Evolutionary conservation across 2,329 filamentous ascomycete species (phyloP), one percentile per base, ranked within the genome.

Genomic region (Aspergillus nomiae): DNA sequence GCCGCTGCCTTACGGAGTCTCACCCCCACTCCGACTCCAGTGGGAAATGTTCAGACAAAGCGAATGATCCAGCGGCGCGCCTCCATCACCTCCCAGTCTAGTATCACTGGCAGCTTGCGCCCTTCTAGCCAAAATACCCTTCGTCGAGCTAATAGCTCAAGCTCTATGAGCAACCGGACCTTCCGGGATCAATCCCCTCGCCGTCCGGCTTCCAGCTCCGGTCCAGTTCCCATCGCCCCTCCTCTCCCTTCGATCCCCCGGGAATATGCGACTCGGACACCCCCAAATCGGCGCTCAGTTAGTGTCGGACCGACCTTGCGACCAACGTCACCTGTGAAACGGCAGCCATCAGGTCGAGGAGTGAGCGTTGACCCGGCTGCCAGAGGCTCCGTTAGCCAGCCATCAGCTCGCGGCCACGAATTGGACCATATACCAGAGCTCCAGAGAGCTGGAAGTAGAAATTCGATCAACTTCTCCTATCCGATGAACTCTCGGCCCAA

Each of bases 101-200:
- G 85, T 56, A 78, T 80, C 45, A 70, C 78, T 53, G 73, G 80
- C 63, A 76, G 79, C 62, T 80, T 76, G 67, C 77, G 71, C 59
- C 77, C 75, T 61, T 78, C 66, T 61, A 77, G 68, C 69, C 78
- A 67, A 70, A 74, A 75, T 65, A 75, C 81, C 58, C 80, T 94
- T 64, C 84, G 89, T 65, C 84, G 92, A 71, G 83, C 85, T 43
- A 85, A 83, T 60, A 96, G 94, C 78, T 86, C 86, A 32, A 86
- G 88, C 26, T 97, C 93, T 56, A 96, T 98, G 94, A 90, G 87
- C 34, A 91, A 94, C 75, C 87, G 94, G 62, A 94, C 92, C 0
- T 97, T 97, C 77, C 88, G 94, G 69, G 90, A 90, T 14, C 88
- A 89, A 4, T 96, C 89, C 4, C 92, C 85, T 64, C 73, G 70